phyloP scores from a whole-genome alignment of 805 yeast genomes.

The Citeromyces nyonsensis region DNA sequence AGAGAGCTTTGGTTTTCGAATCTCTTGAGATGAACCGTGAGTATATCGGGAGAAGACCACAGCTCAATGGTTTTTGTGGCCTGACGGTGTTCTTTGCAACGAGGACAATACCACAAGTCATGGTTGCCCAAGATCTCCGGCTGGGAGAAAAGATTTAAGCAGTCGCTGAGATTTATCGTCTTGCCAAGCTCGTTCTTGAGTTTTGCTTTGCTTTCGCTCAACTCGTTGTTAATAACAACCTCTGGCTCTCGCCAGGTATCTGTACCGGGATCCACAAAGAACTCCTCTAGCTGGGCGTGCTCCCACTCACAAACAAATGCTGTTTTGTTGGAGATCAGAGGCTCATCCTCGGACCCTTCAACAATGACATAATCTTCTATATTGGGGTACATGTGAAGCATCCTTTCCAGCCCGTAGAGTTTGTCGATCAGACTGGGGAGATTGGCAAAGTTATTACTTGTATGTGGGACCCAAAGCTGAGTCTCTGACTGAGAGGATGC shows the following conservation, averaged over 20 bases:
- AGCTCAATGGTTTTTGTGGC: conserved; percentile 85
- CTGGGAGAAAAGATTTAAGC: conserved; percentile 57
- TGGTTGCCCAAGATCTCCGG: conserved; percentile 79
- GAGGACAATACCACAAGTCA: conserved; percentile 90
- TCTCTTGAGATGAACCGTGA: conserved; percentile 80
- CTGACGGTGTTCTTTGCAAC: conserved; percentile 75
- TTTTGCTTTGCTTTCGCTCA: conserved; percentile 27
- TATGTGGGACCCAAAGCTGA: conserved; percentile 26
- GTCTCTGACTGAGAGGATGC: conserved; percentile 12
- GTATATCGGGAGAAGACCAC: conserved; percentile 88
- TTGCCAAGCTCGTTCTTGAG: conserved; percentile 13
- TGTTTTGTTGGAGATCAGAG: conserved; percentile 15
- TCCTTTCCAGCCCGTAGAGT: conserved; percentile 11
- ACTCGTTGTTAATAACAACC: conserved; percentile 32
- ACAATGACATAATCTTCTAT: not conserved
- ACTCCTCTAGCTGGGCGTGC: conserved; percentile 24
- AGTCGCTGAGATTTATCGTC: conserved; percentile 51
- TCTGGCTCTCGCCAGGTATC: conserved; percentile 44
- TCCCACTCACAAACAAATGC: conserved; percentile 61
- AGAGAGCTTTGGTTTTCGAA: conserved; percentile 74
- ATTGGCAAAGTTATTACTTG: conserved; percentile 20
- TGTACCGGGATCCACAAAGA: conserved; percentile 32
- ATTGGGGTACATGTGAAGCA: conserved; percentile 13
- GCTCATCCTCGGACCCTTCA: conserved; percentile 5
- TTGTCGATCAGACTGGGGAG: conserved; percentile 20